phyloP scores from a whole-genome alignment of 257 asterid genomes.

The Marsdenia floribunda region DNA sequence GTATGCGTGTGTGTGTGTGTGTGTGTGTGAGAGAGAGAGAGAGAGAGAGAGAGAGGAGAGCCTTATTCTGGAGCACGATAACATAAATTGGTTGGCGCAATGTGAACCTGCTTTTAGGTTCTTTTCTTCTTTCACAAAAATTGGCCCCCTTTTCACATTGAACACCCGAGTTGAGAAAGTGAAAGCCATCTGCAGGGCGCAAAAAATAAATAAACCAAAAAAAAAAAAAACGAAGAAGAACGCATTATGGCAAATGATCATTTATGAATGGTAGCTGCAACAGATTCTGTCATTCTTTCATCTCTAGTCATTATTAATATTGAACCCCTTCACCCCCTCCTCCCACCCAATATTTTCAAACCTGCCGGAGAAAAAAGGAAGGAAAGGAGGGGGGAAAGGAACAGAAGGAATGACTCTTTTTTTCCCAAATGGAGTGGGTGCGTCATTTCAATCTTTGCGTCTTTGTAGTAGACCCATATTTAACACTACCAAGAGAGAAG shows the following conservation, averaged over 20 bases:
- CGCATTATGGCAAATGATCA: background rate
- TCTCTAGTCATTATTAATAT: background rate
- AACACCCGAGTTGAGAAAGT: background rate
- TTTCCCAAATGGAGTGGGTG: constrained; percentile 4
- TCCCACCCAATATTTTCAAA: background rate
- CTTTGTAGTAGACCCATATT: constrained; percentile 10
- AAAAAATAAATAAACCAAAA: too few species aligned
- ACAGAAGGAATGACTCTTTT: background rate
- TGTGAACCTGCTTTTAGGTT: background rate
- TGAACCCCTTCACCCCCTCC: constrained; percentile 7
- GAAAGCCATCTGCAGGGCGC: background rate
- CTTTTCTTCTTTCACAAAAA: background rate
- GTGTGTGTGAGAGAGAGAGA: too few species aligned
- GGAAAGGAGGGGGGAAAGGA: background rate
- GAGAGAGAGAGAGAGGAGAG: too few species aligned
- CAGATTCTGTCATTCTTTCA: constrained; percentile 13
- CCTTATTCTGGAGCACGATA: background rate
- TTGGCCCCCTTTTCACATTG: constrained; percentile 4
- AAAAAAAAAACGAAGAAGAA: background rate
- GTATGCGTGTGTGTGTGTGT: too few species aligned
- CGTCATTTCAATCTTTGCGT: constrained; percentile 7
- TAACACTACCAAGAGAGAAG: background rate
- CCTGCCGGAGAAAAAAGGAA: background rate
- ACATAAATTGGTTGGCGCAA: background rate
- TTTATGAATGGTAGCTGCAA: constrained; percentile 5